A percentile compares a stretch with the other conserved stretches of the same genome.
phyloP scores from a whole-genome alignment of 371 early-diverging fungal genomes.

The Circinella minor region DNA sequence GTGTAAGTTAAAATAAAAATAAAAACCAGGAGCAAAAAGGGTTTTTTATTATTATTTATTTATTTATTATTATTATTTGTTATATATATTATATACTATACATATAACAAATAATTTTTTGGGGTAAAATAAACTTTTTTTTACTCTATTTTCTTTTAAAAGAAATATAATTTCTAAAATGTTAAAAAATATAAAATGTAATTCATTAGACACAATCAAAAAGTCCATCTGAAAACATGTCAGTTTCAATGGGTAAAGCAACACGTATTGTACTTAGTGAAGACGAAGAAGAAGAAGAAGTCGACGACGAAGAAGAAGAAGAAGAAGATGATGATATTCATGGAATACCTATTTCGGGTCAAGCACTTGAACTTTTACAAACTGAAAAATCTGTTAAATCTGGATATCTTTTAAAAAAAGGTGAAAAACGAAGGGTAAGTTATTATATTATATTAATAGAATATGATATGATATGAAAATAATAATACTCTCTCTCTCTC shows the following conservation, averaged over 20 bases:
- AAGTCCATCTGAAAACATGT: conserved; percentile 14
- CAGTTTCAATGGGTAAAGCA: conserved; percentile 19
- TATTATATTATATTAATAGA: background rate
- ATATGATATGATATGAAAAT: background rate
- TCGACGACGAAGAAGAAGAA: conserved; percentile 50
- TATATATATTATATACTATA: background rate
- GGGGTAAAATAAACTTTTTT: background rate
- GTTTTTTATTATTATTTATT: background rate
- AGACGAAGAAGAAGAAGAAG: conserved; percentile 53
- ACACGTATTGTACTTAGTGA: conserved; percentile 44
- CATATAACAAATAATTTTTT: background rate
- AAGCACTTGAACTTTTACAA: conserved; percentile 58
- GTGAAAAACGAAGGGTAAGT: conserved; percentile 74
- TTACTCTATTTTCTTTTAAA: too few species aligned
- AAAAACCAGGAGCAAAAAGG: background rate
- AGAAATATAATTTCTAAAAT: background rate
- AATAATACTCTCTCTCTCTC: too few species aligned
- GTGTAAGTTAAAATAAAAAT: conserved; percentile 21
- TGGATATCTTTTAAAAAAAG: conserved; percentile 80
- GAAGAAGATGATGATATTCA: conserved; percentile 59
- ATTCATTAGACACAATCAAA: background rate
- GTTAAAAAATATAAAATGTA: background rate
- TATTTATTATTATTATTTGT: background rate
- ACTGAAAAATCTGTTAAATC: conserved; percentile 70
- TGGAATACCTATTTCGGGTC: conserved; percentile 48